phyloP scores from a whole-genome alignment of 768 basidiomycete genomes.

The Leccinum sublutescens region DNA sequence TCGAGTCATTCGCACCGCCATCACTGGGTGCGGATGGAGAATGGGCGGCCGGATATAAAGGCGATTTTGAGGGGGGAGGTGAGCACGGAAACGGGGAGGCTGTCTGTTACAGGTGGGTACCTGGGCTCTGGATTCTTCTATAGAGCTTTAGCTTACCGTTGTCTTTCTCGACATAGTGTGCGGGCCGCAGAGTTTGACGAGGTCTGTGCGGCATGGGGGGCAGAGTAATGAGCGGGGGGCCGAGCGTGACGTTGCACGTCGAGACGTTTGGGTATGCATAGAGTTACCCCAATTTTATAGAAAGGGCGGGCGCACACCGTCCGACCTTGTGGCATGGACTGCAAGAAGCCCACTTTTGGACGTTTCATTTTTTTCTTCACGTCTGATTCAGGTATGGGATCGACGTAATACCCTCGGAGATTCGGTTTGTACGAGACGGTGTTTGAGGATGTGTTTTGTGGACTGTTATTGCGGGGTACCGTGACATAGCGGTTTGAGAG shows the following conservation, averaged over 20 bases:
- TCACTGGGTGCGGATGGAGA: slow-evolving; percentile 28
- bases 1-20: slow-evolving; percentile 10
- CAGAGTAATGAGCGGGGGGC: slow-evolving; percentile 33
- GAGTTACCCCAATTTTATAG: neutral
- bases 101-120: slow-evolving; percentile 49
- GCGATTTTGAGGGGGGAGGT: slow-evolving; percentile 39
- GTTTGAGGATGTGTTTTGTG: too few relatives aligned
- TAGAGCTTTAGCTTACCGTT: neutral
- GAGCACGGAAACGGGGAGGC: slow-evolving; percentile 32
- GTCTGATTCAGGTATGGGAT: neutral
- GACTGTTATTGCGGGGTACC: too few relatives aligned
- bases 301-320: neutral
- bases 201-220: slow-evolving; percentile 36
- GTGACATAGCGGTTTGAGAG: too few relatives aligned
- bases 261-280: slow-evolving; percentile 44
- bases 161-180: slow-evolving; percentile 40
- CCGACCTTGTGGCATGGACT: neutral
- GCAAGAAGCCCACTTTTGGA: neutral
- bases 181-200: slow-evolving; percentile 42
- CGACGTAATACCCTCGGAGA: neutral
- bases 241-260: slow-evolving; percentile 38
- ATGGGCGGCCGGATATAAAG: slow-evolving; percentile 45
- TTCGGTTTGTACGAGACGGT: neutral
- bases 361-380: neutral
- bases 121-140: too few relatives aligned